Conservation (phyloP, 192 early-diverging fungal species). For the Thoreauomyces humboldtii region DNA sequence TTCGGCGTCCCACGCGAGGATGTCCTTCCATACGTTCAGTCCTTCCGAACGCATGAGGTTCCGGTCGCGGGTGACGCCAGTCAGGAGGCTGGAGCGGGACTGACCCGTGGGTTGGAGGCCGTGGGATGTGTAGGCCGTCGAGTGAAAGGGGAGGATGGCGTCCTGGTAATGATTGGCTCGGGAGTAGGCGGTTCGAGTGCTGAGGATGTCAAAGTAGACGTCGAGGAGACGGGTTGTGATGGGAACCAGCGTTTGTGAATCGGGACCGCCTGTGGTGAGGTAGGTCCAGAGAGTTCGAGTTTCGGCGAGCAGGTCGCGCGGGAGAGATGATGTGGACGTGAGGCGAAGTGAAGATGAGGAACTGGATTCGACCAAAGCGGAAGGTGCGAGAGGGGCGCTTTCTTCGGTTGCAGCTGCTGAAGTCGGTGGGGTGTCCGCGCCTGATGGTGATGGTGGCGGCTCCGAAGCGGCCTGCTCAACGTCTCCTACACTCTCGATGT, state of each 20-base stretch:
- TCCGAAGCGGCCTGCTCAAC: background rate
- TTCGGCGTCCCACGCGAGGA: slow-evolving; percentile 30
- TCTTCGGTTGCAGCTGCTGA: too few species aligned
- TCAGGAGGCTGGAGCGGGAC: slow-evolving; percentile 5
- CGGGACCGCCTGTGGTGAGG: background rate
- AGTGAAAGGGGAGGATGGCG: too few species aligned
- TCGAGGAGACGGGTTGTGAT: slow-evolving; percentile 2
- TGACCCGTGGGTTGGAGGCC: slow-evolving; percentile 13
- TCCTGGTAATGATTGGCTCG: too few species aligned
- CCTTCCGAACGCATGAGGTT: slow-evolving; percentile 17
- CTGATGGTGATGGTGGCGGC: too few species aligned
- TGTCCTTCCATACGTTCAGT: slow-evolving; percentile 25
- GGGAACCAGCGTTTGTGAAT: too few species aligned
- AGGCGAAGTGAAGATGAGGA: too few species aligned
- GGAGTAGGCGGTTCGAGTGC: too few species aligned
- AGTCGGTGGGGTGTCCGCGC: too few species aligned
- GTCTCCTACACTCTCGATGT: background rate
- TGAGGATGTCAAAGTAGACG: slow-evolving; percentile 2
- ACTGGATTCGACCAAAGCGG: background rate
- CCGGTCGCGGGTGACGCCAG: slow-evolving; percentile 5
- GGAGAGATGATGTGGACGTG: background rate
- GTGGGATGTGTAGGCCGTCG: too few species aligned
- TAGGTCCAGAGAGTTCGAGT: background rate
- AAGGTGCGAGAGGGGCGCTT: background rate
- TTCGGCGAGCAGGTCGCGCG: background rate